Percentiles rank a stretch among this genome's conserved stretches.
phyloP scores from a whole-genome alignment of 2,329 filamentous ascomycete species.

The Talaromyces sp. region DNA sequence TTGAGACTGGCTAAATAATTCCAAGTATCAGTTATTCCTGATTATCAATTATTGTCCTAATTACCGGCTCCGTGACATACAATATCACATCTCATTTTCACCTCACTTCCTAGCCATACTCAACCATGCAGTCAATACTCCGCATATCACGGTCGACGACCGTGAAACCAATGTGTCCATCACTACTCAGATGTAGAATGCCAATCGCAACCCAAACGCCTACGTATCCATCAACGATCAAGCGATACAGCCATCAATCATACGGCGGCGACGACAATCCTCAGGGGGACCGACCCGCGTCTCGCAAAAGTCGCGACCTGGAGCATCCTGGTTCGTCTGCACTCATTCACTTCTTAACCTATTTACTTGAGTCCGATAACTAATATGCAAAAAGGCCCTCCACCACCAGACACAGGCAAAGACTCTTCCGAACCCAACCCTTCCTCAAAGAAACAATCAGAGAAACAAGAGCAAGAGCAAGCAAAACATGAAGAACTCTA shows the following conservation, averaged over 20 bases:
- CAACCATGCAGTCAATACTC: conserved; percentile 8
- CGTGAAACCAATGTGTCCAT: not conserved
- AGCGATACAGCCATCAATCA: not conserved
- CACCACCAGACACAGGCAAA: conserved; percentile 11
- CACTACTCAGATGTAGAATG: not conserved
- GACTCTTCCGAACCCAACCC: not conserved
- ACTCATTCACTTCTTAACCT: not conserved
- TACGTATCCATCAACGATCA: not conserved
- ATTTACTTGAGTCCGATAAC: no score
- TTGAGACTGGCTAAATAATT: not conserved
- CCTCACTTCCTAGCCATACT: not conserved
- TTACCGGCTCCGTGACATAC: not conserved
- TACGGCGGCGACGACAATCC: conserved; percentile 6
- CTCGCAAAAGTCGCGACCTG: conserved; percentile 12
- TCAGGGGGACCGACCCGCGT: not conserved
- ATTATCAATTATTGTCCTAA: not conserved
- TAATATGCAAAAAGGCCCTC: conserved; percentile 1
- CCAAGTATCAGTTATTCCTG: not conserved
- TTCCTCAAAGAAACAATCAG: not conserved
- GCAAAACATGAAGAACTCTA: not conserved
- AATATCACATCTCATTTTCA: not conserved
- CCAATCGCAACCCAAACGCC: not conserved
- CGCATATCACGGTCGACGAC: conserved; percentile 5
- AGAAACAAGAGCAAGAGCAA: not conserved
- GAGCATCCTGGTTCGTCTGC: conserved; percentile 13